Evolutionary conservation across 2,329 filamentous ascomycete genomes (phyloP), one percentile per base, ranked within the genome.

Genomic region (Lecanicillium sp.): DNA sequence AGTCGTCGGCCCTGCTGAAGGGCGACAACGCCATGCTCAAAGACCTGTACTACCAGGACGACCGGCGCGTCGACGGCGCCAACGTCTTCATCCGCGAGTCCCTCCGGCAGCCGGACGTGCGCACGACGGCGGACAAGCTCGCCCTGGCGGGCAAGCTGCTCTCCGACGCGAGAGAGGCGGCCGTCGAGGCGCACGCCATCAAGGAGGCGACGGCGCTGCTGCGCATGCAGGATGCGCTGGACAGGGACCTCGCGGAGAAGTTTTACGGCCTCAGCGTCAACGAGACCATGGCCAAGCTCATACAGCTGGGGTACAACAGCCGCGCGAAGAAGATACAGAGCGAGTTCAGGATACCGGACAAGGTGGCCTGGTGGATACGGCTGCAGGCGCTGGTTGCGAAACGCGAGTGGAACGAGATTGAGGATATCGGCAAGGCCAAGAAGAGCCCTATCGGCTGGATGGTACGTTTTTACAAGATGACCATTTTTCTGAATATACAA

Each of bases 371-470:
- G 81, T 98, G 91, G 89, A 78, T 82, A 51, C 71, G 89, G 53
- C 75, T 98, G 23, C 82, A 91, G 57, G 93, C 90, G 0, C 77
- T 97, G 43, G 89, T 98, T 3, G 86, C 87, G 14, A 89, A 90
- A 63, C 79, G 93, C 48, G 87, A 95, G 61, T 98, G 90, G 90
- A 83, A 80, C 44, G 91, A 96, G 63, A 78, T 98, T 50, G 90
- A 97, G 64, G 90, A 96, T 57, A 79, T 89, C 56, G 79, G 81
- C 29, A 86, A 84, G 61, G 78, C 75, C 60, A 80, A 87, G 61
- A 95, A 90, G 66, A 93, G 86, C 50, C 88, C 91, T 1, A 97
- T 98, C 62, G 91, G 91, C 10, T 98, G 93, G 93, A 89, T 95
- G 79, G 86, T 89, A 67, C 73, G 81, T 70, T n/a, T 52, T 23